Evolutionary conservation across 1,139 yeast species (phyloP), one percentile per base, ranked within the genome.

Genomic region (Hemisphaericaspora xylanilytica): DNA sequence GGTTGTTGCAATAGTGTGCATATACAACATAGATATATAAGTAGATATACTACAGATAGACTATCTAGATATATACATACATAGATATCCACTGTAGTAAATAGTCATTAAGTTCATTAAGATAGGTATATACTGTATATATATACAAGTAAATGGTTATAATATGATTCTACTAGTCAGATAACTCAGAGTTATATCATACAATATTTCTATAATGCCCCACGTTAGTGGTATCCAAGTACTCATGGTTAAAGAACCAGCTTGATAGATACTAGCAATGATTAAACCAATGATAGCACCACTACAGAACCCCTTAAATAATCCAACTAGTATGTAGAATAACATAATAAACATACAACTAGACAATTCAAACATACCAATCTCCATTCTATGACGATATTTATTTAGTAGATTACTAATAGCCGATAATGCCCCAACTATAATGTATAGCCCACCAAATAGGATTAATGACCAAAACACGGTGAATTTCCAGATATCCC

Each of bases 211-310:
- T 3, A 83, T 75, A 5, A 85, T 64, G 0, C 81, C 92, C 80
- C 92, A 86, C 36, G 84, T 76, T 50, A 89, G 72, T 1, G 97
- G 97, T 9, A 89, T 79, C 97, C 97, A 90, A 0, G 96, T 85
- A 21, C 95, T 83, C 92, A 90, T 85, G 17, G 85, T 76, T 56
- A 89, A 76, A 11, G 80, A 66, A 0, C 89, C 96, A 0, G 96
- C 82, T 40, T 75, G 70, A 61, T 89, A 89, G 4, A 88, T 75
- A 2, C 89, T 86, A 51, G 66, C 65, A 12, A 67, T 41, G 18
- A 80, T 59, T 11, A 89, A 65, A 0, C 97, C 97, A 28, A 84
- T 72, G 9, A 88, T 70, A 0, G 92, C 78, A 0, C 96, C 96
- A 4, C 82, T 68, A 4, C 81, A 59, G 37, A 84, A 65, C 0